A percentile compares a stretch with the other conserved stretches of the same genome.
These are phyloP conservation scores for Epichloe sibirici DNA, from an alignment of 2,329 filamentous ascomycete genomes.

Conservation along the genomic window DNA sequence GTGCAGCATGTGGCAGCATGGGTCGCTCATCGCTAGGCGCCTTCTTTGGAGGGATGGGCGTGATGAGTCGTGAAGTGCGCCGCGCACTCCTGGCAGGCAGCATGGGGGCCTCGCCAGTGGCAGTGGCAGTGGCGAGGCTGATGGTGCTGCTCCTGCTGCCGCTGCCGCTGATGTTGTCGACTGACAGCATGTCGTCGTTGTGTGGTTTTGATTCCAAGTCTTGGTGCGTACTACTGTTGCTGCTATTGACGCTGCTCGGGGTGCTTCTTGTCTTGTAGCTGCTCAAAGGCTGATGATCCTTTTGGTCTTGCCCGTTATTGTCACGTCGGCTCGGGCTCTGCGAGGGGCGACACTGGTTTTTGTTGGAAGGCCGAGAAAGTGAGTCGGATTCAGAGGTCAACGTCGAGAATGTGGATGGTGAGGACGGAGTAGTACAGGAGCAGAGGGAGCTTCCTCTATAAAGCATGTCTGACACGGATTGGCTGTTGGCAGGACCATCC, in stretches of 20 bases:
- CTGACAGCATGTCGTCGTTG: constrained; percentile 18
- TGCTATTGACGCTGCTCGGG: constrained; percentile 2
- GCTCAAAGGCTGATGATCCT: constrained; percentile 3
- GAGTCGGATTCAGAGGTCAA: neutral
- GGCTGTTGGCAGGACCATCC: neutral
- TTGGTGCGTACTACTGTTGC: neutral
- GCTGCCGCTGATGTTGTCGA: constrained; percentile 11
- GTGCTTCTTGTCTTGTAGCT: neutral
- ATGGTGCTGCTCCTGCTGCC: constrained; percentile 9
- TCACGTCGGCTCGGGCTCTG: neutral
- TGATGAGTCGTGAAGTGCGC: constrained; percentile 31
- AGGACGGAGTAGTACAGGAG: constrained; percentile 3
- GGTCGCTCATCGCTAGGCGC: constrained; percentile 17
- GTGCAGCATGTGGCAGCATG: constrained; percentile 27
- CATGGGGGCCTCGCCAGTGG: constrained; percentile 21
- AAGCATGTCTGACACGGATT: constrained; percentile 2
- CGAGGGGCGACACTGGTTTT: constrained; percentile 1
- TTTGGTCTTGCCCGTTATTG: neutral
- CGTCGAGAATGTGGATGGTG: neutral
- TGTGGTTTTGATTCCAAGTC: neutral
- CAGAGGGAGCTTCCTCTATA: constrained; percentile 13
- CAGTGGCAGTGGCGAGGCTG: constrained; percentile 11
- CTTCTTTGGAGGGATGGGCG: constrained; percentile 23
- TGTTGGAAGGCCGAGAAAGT: constrained; percentile 3
- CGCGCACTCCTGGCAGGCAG: constrained; percentile 39